Evolutionary conservation across 208 protist species (phyloP).

Genomic region (Crithidia fasciculata): DNA sequence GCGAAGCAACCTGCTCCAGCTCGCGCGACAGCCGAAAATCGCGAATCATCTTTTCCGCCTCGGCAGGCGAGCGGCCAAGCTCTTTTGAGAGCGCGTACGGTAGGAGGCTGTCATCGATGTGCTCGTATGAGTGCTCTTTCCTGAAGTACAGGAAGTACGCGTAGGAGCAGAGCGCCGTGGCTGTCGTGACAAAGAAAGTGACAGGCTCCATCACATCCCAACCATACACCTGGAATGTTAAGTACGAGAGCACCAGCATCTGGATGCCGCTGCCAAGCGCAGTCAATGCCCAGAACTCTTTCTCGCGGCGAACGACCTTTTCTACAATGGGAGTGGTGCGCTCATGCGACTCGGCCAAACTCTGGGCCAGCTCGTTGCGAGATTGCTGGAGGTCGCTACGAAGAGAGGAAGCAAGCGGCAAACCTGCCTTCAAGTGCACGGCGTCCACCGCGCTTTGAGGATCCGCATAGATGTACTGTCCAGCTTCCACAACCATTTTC

Average conservation of each 20-base stretch:
- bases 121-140: constrained; percentile 50
- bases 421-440: constrained; percentile 50
- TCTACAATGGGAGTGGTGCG: constrained; percentile 5
- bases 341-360: constrained; percentile 9
- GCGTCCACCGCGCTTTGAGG: constrained; percentile 55
- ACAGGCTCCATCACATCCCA: constrained; percentile 90
- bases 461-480: constrained; percentile 43
- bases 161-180: constrained; percentile 55
- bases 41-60: constrained; percentile 27
- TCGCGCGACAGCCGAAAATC: constrained; percentile 27
- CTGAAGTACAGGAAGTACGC: constrained; percentile 68
- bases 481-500: constrained; percentile 40
- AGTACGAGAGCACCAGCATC: constrained; percentile 77
- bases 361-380: neutral
- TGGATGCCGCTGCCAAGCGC: constrained; percentile 64
- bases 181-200: constrained; percentile 77
- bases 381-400: constrained; percentile 7
- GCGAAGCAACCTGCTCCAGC: constrained; percentile 21
- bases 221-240: constrained; percentile 78
- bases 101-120: constrained; percentile 60
- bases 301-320: constrained; percentile 32
- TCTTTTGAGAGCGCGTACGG: constrained; percentile 40
- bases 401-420: constrained; percentile 47
- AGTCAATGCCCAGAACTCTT: constrained; percentile 70
- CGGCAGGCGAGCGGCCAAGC: constrained; percentile 8